A percentile compares a stretch with the other conserved stretches of the same genome.
phyloP scores from a whole-genome alignment of 257 asterid species.

The Penstemon davidsonii region DNA sequence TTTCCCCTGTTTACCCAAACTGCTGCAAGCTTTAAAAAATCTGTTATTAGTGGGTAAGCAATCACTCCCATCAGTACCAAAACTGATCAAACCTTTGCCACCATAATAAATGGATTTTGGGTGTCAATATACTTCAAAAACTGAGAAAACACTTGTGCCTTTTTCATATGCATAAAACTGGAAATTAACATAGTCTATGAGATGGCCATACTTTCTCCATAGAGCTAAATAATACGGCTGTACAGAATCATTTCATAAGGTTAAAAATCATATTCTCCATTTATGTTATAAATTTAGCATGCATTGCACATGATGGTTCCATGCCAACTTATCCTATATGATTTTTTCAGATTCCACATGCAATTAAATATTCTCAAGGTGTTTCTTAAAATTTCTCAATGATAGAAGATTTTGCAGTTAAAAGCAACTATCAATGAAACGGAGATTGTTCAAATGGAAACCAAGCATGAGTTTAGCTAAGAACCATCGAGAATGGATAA shows the following conservation, averaged over 20 bases:
- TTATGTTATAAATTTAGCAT: no score
- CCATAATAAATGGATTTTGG: slow-evolving; percentile 55
- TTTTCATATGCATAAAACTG: slow-evolving; percentile 66
- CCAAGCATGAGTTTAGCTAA: no score
- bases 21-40: slow-evolving; percentile 58
- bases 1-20: slow-evolving; percentile 48
- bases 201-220: slow-evolving; percentile 58
- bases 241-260: slow-evolving; percentile 51
- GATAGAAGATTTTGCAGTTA: no score
- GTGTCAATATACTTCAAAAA: slow-evolving; percentile 56
- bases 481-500: no score
- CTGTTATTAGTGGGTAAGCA: slow-evolving; percentile 61
- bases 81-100: slow-evolving; percentile 56
- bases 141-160: slow-evolving; percentile 48
- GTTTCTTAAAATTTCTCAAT: no score
- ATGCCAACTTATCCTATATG: no score
- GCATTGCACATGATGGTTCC: no score
- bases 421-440: no score
- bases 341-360: no score
- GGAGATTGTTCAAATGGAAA: no score
- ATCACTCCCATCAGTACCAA: slow-evolving; percentile 65
- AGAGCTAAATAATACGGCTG: slow-evolving; percentile 59
- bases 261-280: slow-evolving; percentile 28
- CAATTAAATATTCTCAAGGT: no score
- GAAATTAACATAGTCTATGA: slow-evolving; percentile 67